Evolutionary conservation across 2,329 filamentous ascomycete genomes (phyloP), one percentile per base, ranked within the genome.

Genomic region (Magnaporthiopsis rhizophila): DNA sequence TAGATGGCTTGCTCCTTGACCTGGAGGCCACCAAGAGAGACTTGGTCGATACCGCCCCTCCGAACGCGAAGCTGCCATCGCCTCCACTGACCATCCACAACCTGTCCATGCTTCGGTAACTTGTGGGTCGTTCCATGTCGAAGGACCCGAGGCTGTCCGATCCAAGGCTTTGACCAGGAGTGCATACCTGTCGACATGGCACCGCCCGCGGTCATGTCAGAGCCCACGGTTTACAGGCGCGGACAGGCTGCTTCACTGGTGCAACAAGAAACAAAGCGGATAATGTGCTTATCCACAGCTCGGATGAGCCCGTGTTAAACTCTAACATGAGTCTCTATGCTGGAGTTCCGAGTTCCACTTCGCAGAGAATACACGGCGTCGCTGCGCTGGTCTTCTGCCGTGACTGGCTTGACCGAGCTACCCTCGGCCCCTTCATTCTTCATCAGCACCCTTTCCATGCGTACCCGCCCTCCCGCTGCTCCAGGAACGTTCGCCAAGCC

Each of bases 281-380:
- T 28, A 26, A 36, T 30, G 2, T 38, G 15, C 78, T 69, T 76
- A 86, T 83, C 88, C 87, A 91, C 28, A 89, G 78, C 76, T 91
- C 89, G 26, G 87, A 81, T 13, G 86, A 89, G 26, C 88, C 88
- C 56, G 88, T 90, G 72, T 91, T 89, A 66, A 91, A 90, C 70
- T 90, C 83, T 18, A 90, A 73, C 67, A 80, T 81, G 58, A 87
- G 68, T 59, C 76, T 85, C 76, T 91, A 88, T 1, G 80, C 74
- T 21, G 88, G 88, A 1, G 83, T 87, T 34, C 89, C 89, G 66
- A 91, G 86, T 18, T 76, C 71, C 32, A 91, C 83, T 36, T 83
- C 79, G 61, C 83, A 87, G 28, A 90, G 80, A 71, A 71, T 90
- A 90, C 75, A 84, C 75, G 7, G 83, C 77, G 67, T 91, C 88